These are phyloP conservation scores for Avena atlantica DNA, from an alignment of 176 grass and related monocot species.

Conservation along the genomic window DNA sequence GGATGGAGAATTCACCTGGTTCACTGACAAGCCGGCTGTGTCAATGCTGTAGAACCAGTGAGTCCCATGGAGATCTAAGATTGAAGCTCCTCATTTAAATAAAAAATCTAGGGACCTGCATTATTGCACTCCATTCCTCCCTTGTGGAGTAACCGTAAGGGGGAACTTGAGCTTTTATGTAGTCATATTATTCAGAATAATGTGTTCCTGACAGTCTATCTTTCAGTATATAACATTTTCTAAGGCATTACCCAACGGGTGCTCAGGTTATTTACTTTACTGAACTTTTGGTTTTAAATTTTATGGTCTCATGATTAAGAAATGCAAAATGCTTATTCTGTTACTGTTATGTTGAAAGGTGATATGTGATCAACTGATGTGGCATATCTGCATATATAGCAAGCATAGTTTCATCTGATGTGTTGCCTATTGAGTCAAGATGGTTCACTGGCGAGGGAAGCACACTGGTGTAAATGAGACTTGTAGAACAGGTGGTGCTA, in stretches of 20 bases:
- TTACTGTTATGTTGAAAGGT: not conserved
- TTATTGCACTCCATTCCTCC: not conserved
- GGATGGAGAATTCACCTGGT: slow-evolving; percentile 92
- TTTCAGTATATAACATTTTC: slow-evolving; percentile 29
- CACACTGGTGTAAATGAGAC: slow-evolving; percentile 31
- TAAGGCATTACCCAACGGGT: slow-evolving; percentile 16
- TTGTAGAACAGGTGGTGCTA: slow-evolving; percentile 36
- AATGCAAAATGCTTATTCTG: not conserved
- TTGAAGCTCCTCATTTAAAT: slow-evolving; percentile 29
- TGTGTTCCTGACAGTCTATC: slow-evolving; percentile 27
- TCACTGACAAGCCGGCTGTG: slow-evolving; percentile 83
- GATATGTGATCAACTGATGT: slow-evolving; percentile 45
- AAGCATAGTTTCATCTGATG: slow-evolving; percentile 46
- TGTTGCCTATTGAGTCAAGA: slow-evolving; percentile 52
- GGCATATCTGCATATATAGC: not conserved
- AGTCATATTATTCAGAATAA: slow-evolving; percentile 15
- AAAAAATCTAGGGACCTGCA: slow-evolving; percentile 22
- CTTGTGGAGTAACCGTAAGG: slow-evolving; percentile 27
- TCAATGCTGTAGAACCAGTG: slow-evolving; percentile 68
- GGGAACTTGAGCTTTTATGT: slow-evolving; percentile 26
- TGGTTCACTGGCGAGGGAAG: slow-evolving; percentile 44
- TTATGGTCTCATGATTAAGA: not conserved
- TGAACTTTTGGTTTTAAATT: not conserved
- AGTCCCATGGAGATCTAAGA: slow-evolving; percentile 11
- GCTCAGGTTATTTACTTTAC: not conserved